These are phyloP conservation scores for Lepiota venenata DNA, from an alignment of 768 basidiomycete genomes.

Conservation along the genomic window DNA sequence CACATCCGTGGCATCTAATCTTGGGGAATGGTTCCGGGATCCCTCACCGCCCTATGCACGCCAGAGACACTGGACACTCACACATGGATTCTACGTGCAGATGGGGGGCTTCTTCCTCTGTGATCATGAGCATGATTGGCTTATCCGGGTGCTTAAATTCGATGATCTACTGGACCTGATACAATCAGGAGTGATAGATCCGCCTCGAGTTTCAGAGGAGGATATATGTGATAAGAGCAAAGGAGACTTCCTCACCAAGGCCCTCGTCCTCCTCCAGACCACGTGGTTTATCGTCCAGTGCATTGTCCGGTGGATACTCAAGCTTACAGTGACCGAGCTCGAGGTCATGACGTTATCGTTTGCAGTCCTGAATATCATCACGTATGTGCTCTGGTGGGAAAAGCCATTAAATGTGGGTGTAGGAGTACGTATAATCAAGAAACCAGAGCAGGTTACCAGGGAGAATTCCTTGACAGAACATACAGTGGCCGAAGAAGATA, in stretches of 20 bases:
- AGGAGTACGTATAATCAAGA: too few species aligned
- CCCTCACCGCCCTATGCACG: too few species aligned
- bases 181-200: neutral
- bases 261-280: neutral
- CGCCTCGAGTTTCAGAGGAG: neutral
- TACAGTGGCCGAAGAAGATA: too few species aligned
- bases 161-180: too few species aligned
- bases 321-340: neutral
- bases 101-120: neutral
- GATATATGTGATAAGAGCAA: neutral
- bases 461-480: too few species aligned
- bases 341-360: conserved; percentile 5
- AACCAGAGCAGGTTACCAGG: too few species aligned
- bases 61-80: neutral
- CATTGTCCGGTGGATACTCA: neutral
- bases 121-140: neutral
- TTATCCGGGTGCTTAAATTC: too few species aligned
- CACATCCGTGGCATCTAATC: too few species aligned
- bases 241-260: neutral
- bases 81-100: neutral
- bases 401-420: conserved; percentile 1
- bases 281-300: neutral
- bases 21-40: too few species aligned
- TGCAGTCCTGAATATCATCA: neutral
- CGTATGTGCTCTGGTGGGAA: conserved; percentile 7